Conservation (phyloP, 495 filamentous ascomycete species). For the Filosporella fistucella region DNA sequence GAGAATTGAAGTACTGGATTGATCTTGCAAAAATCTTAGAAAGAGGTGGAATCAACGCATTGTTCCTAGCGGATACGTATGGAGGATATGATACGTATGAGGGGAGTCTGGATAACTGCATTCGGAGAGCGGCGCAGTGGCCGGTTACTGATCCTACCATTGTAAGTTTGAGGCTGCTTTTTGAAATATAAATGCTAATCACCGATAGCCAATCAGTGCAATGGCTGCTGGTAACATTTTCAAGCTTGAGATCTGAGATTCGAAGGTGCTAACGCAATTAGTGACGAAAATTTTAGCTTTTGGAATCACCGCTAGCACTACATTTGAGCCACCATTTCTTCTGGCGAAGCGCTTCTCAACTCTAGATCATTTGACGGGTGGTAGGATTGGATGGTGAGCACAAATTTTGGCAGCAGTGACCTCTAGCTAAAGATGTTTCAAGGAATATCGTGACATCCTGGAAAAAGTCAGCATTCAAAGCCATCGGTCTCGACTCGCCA, state of each 20-base stretch:
- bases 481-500: conserved; percentile 2
- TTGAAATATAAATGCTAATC: background rate
- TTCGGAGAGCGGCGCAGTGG: conserved; percentile 61
- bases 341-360: conserved; percentile 61
- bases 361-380: conserved; percentile 63
- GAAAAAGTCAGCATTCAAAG: conserved; percentile 12
- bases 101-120: conserved; percentile 50
- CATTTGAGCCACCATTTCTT: conserved; percentile 68
- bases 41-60: conserved; percentile 9
- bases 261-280: background rate
- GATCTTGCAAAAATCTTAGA: conserved; percentile 16
- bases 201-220: conserved; percentile 6
- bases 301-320: conserved; percentile 60
- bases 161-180: background rate
- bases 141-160: conserved; percentile 48
- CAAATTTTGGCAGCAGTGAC: conserved; percentile 45
- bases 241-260: background rate
- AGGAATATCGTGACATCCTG: conserved; percentile 16
- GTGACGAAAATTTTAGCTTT: conserved; percentile 59
- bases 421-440: conserved; percentile 50
- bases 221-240: conserved; percentile 31
- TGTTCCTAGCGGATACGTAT: conserved; percentile 17
- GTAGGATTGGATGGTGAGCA: conserved; percentile 54
- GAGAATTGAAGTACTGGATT: conserved; percentile 17
- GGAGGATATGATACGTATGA: conserved; percentile 61